Percentiles rank a stretch among this genome's conserved stretches.
These are phyloP conservation scores for Arctium lappa DNA, from an alignment of 129 eudicot species.

Conservation along the genomic window DNA sequence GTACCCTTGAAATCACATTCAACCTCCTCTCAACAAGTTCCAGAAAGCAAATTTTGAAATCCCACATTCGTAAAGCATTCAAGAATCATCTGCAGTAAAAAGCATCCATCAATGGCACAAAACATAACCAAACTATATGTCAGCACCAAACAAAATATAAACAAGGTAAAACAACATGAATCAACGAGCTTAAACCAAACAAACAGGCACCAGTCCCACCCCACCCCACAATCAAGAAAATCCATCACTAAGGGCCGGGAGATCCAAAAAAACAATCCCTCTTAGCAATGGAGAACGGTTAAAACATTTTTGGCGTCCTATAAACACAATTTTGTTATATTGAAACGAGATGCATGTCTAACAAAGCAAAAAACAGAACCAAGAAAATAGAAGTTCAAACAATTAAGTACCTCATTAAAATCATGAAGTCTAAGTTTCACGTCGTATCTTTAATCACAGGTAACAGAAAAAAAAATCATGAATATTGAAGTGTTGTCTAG, in stretches of 20 bases:
- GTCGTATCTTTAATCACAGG: neutral
- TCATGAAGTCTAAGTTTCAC: neutral
- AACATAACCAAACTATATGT: neutral
- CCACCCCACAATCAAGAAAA: neutral
- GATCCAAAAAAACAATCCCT: neutral
- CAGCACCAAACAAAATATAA: neutral
- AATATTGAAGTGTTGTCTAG: neutral
- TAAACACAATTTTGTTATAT: neutral
- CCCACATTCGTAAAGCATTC: no score
- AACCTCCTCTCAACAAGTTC: no score
- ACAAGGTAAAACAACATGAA: neutral
- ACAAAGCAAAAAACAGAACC: neutral
- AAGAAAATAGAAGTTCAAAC: neutral
- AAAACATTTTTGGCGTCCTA: neutral
- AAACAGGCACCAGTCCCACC: neutral
- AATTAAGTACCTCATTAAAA: neutral
- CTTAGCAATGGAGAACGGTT: neutral
- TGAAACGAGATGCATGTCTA: neutral
- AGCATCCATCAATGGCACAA: no score
- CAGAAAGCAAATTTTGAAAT: no score
- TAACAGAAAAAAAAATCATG: no score
- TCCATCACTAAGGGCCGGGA: neutral
- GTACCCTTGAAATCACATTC: no score
- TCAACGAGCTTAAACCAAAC: neutral
- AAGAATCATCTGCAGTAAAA: no score